These are phyloP conservation scores for Colletotrichum sp. DNA, from an alignment of 2,329 filamentous ascomycete species.

Conservation along the genomic window DNA sequence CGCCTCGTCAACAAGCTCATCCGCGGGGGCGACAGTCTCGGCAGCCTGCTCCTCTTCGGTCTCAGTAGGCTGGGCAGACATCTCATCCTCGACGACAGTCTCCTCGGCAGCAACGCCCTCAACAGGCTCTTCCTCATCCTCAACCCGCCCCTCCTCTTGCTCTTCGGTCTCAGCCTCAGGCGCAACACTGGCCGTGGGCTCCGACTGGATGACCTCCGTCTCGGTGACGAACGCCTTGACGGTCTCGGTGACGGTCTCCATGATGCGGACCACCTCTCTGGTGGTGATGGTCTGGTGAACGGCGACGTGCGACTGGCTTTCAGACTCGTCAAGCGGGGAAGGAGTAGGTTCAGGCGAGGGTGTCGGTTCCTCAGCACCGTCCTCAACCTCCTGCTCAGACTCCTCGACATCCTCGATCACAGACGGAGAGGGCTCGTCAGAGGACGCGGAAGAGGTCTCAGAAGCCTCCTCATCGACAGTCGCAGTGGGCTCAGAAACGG, in stretches of 20 bases:
- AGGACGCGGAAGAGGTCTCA: neutral
- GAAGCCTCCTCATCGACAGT: neutral
- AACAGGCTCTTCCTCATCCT: neutral
- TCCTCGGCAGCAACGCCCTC: neutral
- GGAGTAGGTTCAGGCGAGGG: neutral
- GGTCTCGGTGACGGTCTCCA: conserved; percentile 38
- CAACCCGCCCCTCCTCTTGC: neutral
- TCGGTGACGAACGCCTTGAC: conserved; percentile 27
- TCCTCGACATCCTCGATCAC: neutral
- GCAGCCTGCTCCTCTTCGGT: neutral
- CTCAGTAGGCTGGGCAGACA: neutral
- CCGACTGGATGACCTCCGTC: conserved; percentile 24
- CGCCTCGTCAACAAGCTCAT: neutral
- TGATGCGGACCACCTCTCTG: conserved; percentile 34
- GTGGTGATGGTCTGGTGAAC: conserved; percentile 30
- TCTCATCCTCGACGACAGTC: neutral
- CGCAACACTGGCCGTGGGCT: neutral
- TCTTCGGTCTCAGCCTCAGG: neutral
- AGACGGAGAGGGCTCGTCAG: neutral
- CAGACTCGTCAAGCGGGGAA: neutral
- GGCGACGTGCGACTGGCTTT: neutral
- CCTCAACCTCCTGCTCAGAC: neutral
- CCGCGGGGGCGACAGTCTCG: neutral
- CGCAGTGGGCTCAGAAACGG: neutral
- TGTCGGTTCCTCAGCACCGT: neutral